Conservation (phyloP, 148 eudicot species). For the Nepenthes mirabilis region DNA sequence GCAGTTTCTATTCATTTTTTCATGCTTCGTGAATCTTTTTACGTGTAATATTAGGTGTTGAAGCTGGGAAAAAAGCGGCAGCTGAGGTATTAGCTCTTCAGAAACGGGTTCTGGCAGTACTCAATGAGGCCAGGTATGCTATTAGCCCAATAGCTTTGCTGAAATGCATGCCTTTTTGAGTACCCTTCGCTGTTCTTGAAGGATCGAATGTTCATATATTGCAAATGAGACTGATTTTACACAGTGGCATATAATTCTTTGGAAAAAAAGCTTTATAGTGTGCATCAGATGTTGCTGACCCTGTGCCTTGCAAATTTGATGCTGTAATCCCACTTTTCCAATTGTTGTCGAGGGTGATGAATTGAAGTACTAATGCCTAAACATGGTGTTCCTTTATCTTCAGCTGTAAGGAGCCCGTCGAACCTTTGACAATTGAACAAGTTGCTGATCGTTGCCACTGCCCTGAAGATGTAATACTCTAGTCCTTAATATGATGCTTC, state of each 20-base stretch:
- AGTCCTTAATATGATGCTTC: not conserved
- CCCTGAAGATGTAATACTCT: constrained; percentile 54
- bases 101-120: constrained; percentile 86
- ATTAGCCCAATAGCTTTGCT: not conserved
- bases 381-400: constrained; percentile 2
- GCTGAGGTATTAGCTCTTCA: constrained; percentile 96
- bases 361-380: no score
- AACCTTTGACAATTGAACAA: constrained; percentile 82
- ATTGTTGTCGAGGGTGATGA: no score
- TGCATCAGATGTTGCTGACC: no score
- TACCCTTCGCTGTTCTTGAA: no score
- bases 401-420: constrained; percentile 95
- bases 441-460: constrained; percentile 92
- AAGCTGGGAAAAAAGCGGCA: constrained; percentile 98
- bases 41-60: constrained; percentile 52
- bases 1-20: not conserved
- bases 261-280: no score
- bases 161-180: no score
- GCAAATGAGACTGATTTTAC: no score
- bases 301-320: no score
- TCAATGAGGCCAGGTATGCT: constrained; percentile 80
- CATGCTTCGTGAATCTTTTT: constrained; percentile 2
- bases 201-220: no score
- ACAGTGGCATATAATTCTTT: no score
- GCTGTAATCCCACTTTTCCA: no score